Conservation (phyloP, 768 basidiomycete genomes). For the Asterophora parasitica region DNA sequence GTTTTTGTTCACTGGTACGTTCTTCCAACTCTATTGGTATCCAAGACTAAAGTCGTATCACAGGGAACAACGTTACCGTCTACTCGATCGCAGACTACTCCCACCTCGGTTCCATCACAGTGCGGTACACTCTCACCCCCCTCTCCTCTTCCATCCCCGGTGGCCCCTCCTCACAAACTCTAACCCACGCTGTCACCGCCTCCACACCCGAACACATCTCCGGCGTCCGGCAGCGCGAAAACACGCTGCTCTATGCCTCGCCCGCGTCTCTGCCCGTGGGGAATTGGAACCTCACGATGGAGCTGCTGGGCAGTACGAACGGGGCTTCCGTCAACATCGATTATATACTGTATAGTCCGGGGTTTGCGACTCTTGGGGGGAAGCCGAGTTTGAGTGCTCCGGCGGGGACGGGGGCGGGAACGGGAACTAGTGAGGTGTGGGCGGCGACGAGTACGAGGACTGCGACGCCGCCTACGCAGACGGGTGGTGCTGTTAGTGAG, state of each 20-base stretch:
- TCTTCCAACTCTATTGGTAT: neutral
- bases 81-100: slow-evolving; percentile 23
- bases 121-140: slow-evolving; percentile 23
- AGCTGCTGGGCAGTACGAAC: slow-evolving; percentile 18
- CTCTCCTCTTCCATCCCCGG: no score
- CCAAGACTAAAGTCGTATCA: neutral
- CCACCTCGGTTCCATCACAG: no score
- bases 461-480: neutral
- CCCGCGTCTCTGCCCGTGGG: slow-evolving; percentile 18
- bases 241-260: slow-evolving; percentile 20
- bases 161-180: no score
- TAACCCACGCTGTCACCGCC: slow-evolving; percentile 18
- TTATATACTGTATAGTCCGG: slow-evolving; percentile 24
- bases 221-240: slow-evolving; percentile 21
- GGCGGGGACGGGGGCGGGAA: neutral
- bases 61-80: slow-evolving; percentile 20
- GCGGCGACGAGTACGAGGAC: neutral
- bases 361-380: slow-evolving; percentile 8
- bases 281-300: slow-evolving; percentile 22
- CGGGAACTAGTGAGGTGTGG: no score
- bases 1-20: slow-evolving; percentile 26
- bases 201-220: slow-evolving; percentile 18
- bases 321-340: slow-evolving; percentile 21
- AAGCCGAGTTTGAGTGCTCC: slow-evolving; percentile 3
- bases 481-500: neutral